Percentiles rank a stretch among this genome's conserved stretches.
phyloP scores from a whole-genome alignment of 176 grass and related monocot species.

The Cenchrus purpureus region DNA sequence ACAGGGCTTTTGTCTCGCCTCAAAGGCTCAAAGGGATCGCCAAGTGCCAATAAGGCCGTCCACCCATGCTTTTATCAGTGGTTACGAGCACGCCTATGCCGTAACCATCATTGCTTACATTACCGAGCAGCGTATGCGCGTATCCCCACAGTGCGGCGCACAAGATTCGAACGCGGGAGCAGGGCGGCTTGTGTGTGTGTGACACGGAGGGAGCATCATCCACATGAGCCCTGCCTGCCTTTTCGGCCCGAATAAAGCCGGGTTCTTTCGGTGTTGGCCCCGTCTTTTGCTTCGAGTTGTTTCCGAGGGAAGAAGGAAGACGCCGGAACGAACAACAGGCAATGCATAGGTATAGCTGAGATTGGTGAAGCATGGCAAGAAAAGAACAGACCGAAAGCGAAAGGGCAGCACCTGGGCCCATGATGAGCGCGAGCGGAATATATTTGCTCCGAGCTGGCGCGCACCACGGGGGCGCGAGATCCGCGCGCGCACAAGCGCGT shows the following conservation, averaged over 20 bases:
- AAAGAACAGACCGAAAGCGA: conserved; percentile 31
- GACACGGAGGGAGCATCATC: conserved; percentile 37
- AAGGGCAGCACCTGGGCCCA: conserved; percentile 17
- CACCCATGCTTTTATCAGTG: conserved; percentile 28
- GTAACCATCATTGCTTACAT: conserved; percentile 28
- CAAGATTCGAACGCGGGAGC: conserved; percentile 29
- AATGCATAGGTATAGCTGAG: too few species aligned
- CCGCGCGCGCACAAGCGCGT: not conserved
- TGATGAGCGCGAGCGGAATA: not conserved
- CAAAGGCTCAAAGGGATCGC: not conserved
- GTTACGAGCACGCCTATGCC: not conserved
- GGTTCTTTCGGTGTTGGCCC: conserved; percentile 18
- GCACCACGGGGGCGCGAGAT: conserved; percentile 18
- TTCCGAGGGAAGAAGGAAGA: conserved; percentile 8
- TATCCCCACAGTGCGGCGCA: conserved; percentile 28
- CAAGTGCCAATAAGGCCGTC: not conserved
- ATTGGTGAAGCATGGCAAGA: not conserved
- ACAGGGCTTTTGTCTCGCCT: not conserved
- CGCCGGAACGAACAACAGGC: not conserved
- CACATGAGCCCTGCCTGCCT: conserved; percentile 45
- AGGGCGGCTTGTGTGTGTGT: conserved; percentile 5
- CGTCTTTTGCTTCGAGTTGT: conserved; percentile 38
- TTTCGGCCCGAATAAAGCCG: conserved; percentile 39
- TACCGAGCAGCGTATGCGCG: not conserved
- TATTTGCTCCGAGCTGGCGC: conserved; percentile 35